A percentile compares a stretch with the other conserved stretches of the same genome.
phyloP scores from a whole-genome alignment of 2,329 filamentous ascomycete species.

The Fusarium circinatum region DNA sequence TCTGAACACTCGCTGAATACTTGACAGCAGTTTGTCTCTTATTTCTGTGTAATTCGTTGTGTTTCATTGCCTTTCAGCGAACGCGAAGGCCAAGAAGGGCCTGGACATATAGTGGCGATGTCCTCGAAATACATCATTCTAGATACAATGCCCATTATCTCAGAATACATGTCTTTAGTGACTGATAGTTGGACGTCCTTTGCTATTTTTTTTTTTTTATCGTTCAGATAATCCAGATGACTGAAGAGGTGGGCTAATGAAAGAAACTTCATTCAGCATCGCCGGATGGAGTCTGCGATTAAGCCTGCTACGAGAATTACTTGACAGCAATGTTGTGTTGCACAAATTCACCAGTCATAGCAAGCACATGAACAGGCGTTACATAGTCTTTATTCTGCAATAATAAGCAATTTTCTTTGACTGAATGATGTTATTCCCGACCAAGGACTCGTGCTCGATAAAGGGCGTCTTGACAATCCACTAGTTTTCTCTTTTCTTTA shows the following conservation, averaged over 20 bases:
- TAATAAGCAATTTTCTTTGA: not conserved
- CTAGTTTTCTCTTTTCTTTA: constrained; percentile 25
- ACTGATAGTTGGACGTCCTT: not conserved
- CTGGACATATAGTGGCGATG: not conserved
- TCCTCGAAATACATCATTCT: not conserved
- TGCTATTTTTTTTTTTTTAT: not conserved
- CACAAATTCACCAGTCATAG: no score
- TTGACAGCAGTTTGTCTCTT: not conserved
- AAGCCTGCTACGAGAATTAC: not conserved
- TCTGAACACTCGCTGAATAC: not conserved
- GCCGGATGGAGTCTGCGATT: not conserved
- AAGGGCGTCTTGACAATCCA: constrained; percentile 23
- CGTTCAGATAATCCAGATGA: no score
- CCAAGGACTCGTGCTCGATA: not conserved
- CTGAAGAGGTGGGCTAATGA: not conserved
- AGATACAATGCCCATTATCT: no score
- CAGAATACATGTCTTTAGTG: no score
- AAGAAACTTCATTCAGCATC: not conserved
- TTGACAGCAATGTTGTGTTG: not conserved
- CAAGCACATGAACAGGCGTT: not conserved
- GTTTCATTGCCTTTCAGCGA: not conserved
- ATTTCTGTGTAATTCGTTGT: not conserved
- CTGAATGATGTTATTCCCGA: constrained; percentile 6
- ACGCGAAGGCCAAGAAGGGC: not conserved
- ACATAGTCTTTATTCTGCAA: no score